Conservation (phyloP, 2,329 filamentous ascomycete species). For the Penicillium sp. region DNA sequence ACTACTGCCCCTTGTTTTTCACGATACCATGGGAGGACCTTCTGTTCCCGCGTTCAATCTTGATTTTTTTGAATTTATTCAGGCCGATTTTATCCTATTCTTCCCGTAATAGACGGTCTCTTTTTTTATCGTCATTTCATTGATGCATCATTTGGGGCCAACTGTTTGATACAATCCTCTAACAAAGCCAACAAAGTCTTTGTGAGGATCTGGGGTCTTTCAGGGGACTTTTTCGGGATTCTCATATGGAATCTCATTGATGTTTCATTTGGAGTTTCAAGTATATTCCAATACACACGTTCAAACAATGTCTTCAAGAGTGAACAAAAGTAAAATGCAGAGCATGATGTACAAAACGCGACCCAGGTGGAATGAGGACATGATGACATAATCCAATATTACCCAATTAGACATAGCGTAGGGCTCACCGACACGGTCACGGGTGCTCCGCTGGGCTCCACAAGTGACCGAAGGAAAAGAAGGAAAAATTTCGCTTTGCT, state of each 20-base stretch:
- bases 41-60: slow-evolving; percentile 9
- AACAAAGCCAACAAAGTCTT: neutral
- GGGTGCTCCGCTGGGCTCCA: slow-evolving; percentile 21
- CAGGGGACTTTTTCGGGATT: neutral
- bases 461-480: slow-evolving; percentile 10
- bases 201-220: neutral
- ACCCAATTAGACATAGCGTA: slow-evolving; percentile 9
- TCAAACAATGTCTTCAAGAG: neutral
- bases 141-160: neutral
- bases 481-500: slow-evolving; percentile 17
- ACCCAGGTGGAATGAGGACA: neutral
- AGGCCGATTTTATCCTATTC: neutral
- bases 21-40: slow-evolving; percentile 21
- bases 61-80: slow-evolving; percentile 2
- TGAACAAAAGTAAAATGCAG: neutral
- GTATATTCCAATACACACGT: neutral
- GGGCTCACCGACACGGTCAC: slow-evolving; percentile 17
- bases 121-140: neutral
- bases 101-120: neutral
- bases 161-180: neutral
- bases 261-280: neutral
- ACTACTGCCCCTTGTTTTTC: slow-evolving; percentile 13
- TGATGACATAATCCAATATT: slow-evolving; percentile 14
- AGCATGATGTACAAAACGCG: neutral
- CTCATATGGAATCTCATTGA: neutral